phyloP scores from a whole-genome alignment of 1,284 basidiomycete species.

The Singerocomus inundabilis region DNA sequence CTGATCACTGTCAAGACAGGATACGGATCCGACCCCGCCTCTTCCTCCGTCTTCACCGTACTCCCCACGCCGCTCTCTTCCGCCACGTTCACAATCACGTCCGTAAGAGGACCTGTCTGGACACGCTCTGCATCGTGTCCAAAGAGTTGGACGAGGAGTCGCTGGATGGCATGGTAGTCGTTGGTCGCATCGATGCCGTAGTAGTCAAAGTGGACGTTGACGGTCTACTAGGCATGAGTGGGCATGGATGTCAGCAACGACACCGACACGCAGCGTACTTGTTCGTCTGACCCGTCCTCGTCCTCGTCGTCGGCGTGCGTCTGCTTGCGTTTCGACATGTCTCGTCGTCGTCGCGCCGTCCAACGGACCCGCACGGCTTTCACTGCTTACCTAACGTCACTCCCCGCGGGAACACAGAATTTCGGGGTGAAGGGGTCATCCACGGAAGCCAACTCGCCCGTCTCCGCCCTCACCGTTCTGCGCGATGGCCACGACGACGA shows the following conservation, averaged over 20 bases:
- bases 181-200: slow-evolving; percentile 80
- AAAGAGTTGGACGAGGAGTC: slow-evolving; percentile 78
- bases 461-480: slow-evolving; percentile 1
- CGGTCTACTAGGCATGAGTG: slow-evolving; percentile 25
- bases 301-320: slow-evolving; percentile 16
- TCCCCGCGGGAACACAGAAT: too few species aligned
- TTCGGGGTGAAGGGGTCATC: slow-evolving; percentile 10
- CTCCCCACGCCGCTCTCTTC: slow-evolving; percentile 63
- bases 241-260: not conserved
- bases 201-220: slow-evolving; percentile 92
- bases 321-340: slow-evolving; percentile 32
- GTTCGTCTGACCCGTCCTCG: slow-evolving; percentile 14
- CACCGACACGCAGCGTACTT: slow-evolving; percentile 8
- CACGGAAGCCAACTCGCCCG: slow-evolving; percentile 1
- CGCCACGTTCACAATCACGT: slow-evolving; percentile 73
- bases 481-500: slow-evolving; percentile 27
- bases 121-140: slow-evolving; percentile 76
- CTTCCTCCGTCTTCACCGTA: slow-evolving; percentile 89
- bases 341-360: too few species aligned
- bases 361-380: too few species aligned
- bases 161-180: slow-evolving; percentile 86
- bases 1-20: slow-evolving; percentile 83
- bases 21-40: slow-evolving; percentile 79
- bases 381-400: slow-evolving; percentile 20
- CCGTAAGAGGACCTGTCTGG: slow-evolving; percentile 69